Percentiles rank a stretch among this genome's conserved stretches.
Conservation (phyloP, 192 early-diverging fungal genomes). For the Diversispora eburnea region DNA sequence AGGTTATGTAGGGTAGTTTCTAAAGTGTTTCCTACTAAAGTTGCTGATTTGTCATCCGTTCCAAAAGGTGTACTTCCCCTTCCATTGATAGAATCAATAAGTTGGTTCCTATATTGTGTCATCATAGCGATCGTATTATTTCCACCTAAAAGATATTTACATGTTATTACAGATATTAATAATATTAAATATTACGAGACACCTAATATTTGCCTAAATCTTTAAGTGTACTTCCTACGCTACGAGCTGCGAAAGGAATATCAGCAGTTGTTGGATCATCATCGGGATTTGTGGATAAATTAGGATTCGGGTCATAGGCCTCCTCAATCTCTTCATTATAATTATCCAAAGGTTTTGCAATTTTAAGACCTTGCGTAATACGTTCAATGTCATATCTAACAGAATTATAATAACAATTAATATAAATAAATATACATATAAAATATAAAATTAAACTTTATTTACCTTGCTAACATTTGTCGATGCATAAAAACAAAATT, state of each 20-base stretch:
- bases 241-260: background rate
- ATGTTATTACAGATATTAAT: background rate
- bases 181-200: background rate
- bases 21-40: background rate
- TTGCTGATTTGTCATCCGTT: background rate
- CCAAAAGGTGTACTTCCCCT: background rate
- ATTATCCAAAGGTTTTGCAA: background rate
- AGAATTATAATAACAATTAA: background rate
- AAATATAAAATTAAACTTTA: background rate
- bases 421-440: background rate
- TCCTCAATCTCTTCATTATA: background rate
- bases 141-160: background rate
- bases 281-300: background rate
- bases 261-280: background rate
- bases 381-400: slow-evolving; percentile 1
- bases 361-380: background rate
- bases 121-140: background rate
- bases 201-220: background rate
- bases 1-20: background rate
- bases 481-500: background rate
- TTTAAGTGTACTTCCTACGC: background rate
- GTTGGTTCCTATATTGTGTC: background rate
- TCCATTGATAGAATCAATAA: background rate
- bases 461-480: slow-evolving; percentile 8
- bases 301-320: background rate